phyloP scores from a whole-genome alignment of 2,329 filamentous ascomycete genomes.

The Cladosporium phlei region DNA sequence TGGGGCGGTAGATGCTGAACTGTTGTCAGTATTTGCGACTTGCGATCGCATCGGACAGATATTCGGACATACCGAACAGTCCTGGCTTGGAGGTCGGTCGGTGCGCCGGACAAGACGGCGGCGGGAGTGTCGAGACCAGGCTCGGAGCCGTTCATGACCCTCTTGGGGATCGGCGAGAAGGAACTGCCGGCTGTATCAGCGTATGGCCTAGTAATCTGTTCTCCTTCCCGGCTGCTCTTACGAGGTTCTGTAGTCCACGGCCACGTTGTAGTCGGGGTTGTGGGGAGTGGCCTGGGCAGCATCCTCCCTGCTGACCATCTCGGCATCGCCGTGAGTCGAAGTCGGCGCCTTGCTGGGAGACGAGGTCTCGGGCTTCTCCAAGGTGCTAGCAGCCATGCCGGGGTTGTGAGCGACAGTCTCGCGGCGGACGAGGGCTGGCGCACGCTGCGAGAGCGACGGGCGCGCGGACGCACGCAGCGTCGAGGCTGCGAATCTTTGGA shows the following conservation, averaged over 20 bases:
- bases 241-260: constrained; percentile 86
- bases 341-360: constrained; percentile 10
- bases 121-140: constrained; percentile 69
- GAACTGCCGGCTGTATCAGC: constrained; percentile 50
- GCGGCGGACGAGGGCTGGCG: constrained; percentile 16
- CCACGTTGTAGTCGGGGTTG: constrained; percentile 74
- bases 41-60: neutral
- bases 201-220: constrained; percentile 1
- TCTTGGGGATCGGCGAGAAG: constrained; percentile 86
- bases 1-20: constrained; percentile 78
- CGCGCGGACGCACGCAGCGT: constrained; percentile 35
- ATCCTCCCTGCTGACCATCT: constrained; percentile 48
- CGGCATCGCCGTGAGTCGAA: constrained; percentile 22
- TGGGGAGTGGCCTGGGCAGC: constrained; percentile 54
- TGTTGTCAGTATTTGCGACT: constrained; percentile 15
- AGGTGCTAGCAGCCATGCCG: constrained; percentile 11
- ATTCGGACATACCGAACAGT: constrained; percentile 76
- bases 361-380: constrained; percentile 15
- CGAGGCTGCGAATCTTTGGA: constrained; percentile 38
- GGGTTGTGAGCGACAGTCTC: constrained; percentile 12
- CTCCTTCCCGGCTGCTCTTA: constrained; percentile 44
- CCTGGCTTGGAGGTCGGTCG: constrained; percentile 86
- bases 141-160: constrained; percentile 87
- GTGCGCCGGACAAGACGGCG: constrained; percentile 84
- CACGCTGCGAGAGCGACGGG: constrained; percentile 22